Conservation (phyloP, 2,329 filamentous ascomycete genomes). For the Nectriaceae sp. region DNA sequence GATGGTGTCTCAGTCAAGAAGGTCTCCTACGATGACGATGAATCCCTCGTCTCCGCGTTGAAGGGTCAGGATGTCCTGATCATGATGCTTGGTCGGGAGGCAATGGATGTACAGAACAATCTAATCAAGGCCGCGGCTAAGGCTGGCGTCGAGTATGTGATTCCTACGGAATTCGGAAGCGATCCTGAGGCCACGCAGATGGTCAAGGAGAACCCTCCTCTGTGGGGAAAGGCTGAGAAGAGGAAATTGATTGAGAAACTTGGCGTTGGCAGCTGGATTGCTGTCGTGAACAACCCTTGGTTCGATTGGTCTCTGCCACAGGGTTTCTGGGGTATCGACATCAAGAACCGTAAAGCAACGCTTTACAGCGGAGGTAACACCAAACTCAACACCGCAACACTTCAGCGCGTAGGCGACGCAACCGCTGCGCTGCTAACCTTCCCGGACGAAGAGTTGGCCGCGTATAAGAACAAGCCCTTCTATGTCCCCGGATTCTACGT, state of each 20-base stretch:
- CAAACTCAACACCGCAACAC: constrained; percentile 31
- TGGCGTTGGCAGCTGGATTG: constrained; percentile 34
- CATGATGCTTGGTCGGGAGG: constrained; percentile 17
- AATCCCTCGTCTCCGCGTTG: constrained; percentile 30
- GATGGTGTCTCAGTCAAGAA: constrained; percentile 38
- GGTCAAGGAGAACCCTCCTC: constrained; percentile 22
- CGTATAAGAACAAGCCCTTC: constrained; percentile 36
- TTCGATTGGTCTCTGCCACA: constrained; percentile 31
- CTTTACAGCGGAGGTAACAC: constrained; percentile 33
- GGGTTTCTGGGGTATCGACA: constrained; percentile 34
- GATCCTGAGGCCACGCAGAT: constrained; percentile 25
- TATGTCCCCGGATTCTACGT: constrained; percentile 57
- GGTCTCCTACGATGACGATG: constrained; percentile 49
- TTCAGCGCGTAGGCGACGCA: constrained; percentile 35
- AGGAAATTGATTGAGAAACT: constrained; percentile 32
- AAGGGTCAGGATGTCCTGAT: constrained; percentile 37
- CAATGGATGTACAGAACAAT: constrained; percentile 23
- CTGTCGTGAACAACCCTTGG: constrained; percentile 35
- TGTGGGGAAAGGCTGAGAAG: constrained; percentile 26
- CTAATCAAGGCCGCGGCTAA: constrained; percentile 35
- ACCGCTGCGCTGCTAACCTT: constrained; percentile 36
- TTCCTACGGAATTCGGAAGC: constrained; percentile 35
- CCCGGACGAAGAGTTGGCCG: constrained; percentile 31
- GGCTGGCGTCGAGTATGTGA: constrained; percentile 32
- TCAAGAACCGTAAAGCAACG: constrained; percentile 29